Conservation (phyloP, 2,329 filamentous ascomycete genomes). For the Westerdykella aurantiaca region DNA sequence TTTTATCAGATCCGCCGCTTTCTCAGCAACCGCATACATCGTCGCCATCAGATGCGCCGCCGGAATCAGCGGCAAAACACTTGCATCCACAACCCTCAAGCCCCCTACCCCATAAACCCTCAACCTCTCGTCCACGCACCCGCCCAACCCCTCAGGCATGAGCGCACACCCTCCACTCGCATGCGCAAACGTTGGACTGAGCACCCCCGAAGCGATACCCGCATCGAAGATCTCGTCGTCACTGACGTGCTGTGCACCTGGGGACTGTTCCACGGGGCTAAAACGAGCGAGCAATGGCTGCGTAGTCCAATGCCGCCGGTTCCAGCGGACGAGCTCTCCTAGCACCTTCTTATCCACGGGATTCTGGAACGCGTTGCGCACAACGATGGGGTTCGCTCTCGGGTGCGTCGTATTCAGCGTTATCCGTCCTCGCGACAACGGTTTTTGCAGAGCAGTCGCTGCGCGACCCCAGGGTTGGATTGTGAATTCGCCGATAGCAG, state of each 20-base stretch:
- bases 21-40: slow-evolving; percentile 30
- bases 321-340: slow-evolving; percentile 31
- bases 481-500: slow-evolving; percentile 29
- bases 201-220: slow-evolving; percentile 8
- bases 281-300: slow-evolving; percentile 27
- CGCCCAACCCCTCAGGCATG: slow-evolving; percentile 24
- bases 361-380: slow-evolving; percentile 32
- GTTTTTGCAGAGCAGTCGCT: slow-evolving; percentile 2
- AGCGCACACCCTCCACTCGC: slow-evolving; percentile 23
- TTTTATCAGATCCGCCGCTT: slow-evolving; percentile 30
- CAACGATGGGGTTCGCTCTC: slow-evolving; percentile 24
- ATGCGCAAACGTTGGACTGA: slow-evolving; percentile 22
- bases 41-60: slow-evolving; percentile 22
- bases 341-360: slow-evolving; percentile 35
- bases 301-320: slow-evolving; percentile 30
- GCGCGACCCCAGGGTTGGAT: slow-evolving; percentile 18
- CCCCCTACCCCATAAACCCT: slow-evolving; percentile 20
- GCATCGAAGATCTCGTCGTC: slow-evolving; percentile 24
- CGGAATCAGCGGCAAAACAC: slow-evolving; percentile 26
- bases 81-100: slow-evolving; percentile 29
- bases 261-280: slow-evolving; percentile 24
- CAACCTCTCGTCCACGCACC: slow-evolving; percentile 22
- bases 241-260: slow-evolving; percentile 18
- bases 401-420: slow-evolving; percentile 34
- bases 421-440: slow-evolving; percentile 32